Conservation (phyloP, 768 basidiomycete species). For the Tephrocybe sp. region DNA sequence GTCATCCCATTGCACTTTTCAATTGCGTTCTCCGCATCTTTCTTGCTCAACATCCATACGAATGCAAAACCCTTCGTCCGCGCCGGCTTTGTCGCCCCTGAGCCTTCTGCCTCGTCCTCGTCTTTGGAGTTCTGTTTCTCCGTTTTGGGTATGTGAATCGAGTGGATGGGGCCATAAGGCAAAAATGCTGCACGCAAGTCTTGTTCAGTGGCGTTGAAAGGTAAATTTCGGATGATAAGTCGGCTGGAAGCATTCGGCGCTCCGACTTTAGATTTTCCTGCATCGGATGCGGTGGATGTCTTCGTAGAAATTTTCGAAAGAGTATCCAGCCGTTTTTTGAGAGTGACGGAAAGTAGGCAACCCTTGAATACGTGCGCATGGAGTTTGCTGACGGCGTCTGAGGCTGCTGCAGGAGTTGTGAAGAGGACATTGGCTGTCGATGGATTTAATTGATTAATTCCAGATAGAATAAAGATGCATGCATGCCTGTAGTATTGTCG, state of each 20-base stretch:
- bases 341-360: conserved; percentile 74
- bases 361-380: conserved; percentile 96
- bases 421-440: conserved; percentile 70
- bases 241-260: conserved; percentile 72
- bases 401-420: conserved; percentile 60
- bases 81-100: conserved; percentile 18
- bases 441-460: neutral
- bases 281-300: conserved; percentile 18
- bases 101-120: conserved; percentile 27
- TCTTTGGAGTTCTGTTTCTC: conserved; percentile 24
- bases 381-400: conserved; percentile 71
- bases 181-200: conserved; percentile 86
- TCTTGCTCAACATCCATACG: conserved; percentile 86
- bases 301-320: conserved; percentile 46
- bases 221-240: conserved; percentile 89
- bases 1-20: conserved; percentile 76
- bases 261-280: conserved; percentile 20
- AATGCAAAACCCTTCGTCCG: conserved; percentile 87
- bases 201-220: conserved; percentile 78
- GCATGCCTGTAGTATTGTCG: conserved; percentile 49
- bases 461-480: neutral
- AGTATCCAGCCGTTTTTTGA: conserved; percentile 82
- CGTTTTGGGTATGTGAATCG: conserved; percentile 71
- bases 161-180: conserved; percentile 83
- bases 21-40: conserved; percentile 82